Evolutionary conservation across 1,284 basidiomycete genomes (phyloP), one percentile per base, ranked within the genome.

Genomic region (Gymnopus androsaceus): DNA sequence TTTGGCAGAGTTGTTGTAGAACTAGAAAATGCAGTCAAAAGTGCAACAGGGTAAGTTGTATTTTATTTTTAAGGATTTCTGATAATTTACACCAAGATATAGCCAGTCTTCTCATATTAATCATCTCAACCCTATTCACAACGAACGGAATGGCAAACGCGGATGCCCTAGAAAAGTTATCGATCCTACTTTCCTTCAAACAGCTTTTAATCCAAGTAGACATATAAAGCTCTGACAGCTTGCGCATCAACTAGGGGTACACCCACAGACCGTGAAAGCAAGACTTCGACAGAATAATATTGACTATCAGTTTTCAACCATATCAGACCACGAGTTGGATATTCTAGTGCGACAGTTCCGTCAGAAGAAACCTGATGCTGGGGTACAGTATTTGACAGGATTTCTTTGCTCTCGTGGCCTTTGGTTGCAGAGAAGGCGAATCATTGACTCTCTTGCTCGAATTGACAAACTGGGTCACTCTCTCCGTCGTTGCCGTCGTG

Each of bases 81-180:
- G n/a, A n/a, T n/a, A n/a, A n/a, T n/a, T n/a, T n/a, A n/a, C n/a
- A n/a, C n/a, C n/a, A n/a, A n/a, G n/a, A n/a, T n/a, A n/a, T n/a
- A n/a, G n/a, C n/a, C n/a, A n/a, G n/a, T n/a, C n/a, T n/a, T n/a
- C n/a, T n/a, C n/a, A n/a, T n/a, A n/a, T n/a, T n/a, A n/a, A n/a
- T n/a, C n/a, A n/a, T n/a, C n/a, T n/a, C n/a, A n/a, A n/a, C n/a
- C n/a, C n/a, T n/a, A n/a, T n/a, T n/a, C n/a, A n/a, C n/a, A n/a
- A n/a, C n/a, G n/a, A n/a, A n/a, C n/a, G n/a, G n/a, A 67, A 54
- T 47, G 57, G 63, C 3, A 34, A 47, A 25, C 57, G 47, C 25
- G 67, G 67, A 7, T 59, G 63, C 1, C 67, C 67, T 4, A 44
- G 51, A 2, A 71, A 70, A 54, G 8, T 55, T 6, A 60, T 68